phyloP scores from a whole-genome alignment of 2,329 filamentous ascomycete genomes.

The Magnaporthiopsis incrustans region DNA sequence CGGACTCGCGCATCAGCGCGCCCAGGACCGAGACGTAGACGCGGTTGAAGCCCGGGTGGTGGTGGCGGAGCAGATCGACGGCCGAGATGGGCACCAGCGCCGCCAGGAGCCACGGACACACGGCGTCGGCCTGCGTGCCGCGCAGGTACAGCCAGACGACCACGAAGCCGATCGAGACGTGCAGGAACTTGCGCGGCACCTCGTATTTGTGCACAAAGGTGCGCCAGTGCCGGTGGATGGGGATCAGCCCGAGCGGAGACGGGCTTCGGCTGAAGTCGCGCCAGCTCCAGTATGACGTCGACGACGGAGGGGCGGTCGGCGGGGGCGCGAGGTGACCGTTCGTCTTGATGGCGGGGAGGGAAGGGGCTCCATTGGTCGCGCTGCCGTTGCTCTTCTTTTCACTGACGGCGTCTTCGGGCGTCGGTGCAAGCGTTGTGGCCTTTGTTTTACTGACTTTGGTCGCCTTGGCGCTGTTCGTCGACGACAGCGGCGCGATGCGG shows the following conservation, averaged over 20 bases:
- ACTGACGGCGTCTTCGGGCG: not conserved
- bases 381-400: slow-evolving; percentile 12
- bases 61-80: slow-evolving; percentile 76
- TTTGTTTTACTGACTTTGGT: not conserved
- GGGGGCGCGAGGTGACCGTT: slow-evolving; percentile 69
- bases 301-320: slow-evolving; percentile 32
- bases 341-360: slow-evolving; percentile 4
- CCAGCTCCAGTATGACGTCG: slow-evolving; percentile 54
- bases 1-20: slow-evolving; percentile 92
- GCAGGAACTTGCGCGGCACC: slow-evolving; percentile 85
- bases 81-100: slow-evolving; percentile 77
- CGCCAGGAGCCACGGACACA: slow-evolving; percentile 77
- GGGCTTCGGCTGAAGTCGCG: slow-evolving; percentile 85
- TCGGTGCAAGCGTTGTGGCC: slow-evolving; percentile 18
- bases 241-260: slow-evolving; percentile 87
- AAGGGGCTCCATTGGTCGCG: slow-evolving; percentile 17
- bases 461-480: not conserved
- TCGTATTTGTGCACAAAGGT: slow-evolving; percentile 94
- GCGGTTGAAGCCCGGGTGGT: slow-evolving; percentile 71
- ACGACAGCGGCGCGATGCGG: slow-evolving; percentile 4
- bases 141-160: slow-evolving; percentile 77
- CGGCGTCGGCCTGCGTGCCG: slow-evolving; percentile 66
- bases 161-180: slow-evolving; percentile 94
- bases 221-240: slow-evolving; percentile 87
- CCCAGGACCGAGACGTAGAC: slow-evolving; percentile 80